Evolutionary conservation across 345 rosid species (phyloP), one percentile per base, ranked within the genome.

Genomic region (Aethionema arabicum): DNA sequence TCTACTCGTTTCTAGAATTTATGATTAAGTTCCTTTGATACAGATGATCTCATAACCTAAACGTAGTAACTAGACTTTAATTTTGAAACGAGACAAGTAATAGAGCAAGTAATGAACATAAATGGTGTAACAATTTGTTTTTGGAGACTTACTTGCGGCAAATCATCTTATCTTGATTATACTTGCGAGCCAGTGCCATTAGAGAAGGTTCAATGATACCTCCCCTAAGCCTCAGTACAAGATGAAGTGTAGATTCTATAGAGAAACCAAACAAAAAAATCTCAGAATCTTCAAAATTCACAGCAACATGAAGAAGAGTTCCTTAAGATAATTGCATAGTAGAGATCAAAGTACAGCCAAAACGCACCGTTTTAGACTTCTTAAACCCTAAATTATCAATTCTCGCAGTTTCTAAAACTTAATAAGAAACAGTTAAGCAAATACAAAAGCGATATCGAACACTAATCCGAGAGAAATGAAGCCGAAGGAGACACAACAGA

Each of bases 161-260:
- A 41, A 86, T 83, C 79, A 77, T 83, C 76, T 86, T 86, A 60
- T 86, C 85, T 77, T 83, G 87, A 62, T 83, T 83, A 58, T 81
- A 83, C 51, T 83, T 86, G 69, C 82, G 76, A 68, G 89, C 93
- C 79, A 81, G 52, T 10, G 86, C 88, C 86, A 85, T 79, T 78
- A 83, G 57, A 10, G 92, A 83, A 6, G 86, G 85, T 78, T 85
- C 88, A 36, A 85, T 85, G 51, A 83, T 83, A 16, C 92, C 88
- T 55, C 92, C 88, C 44, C 92, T 82, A 67, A 85, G 86, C 83
- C 88, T 83, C 61, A 85, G 75, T 56, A 85, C 88, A 65, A 85
- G 76, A 66, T 85, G 92, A 52, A 85, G 69, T 31, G 91, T 85
- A 6, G 88, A 85, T 27, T 83, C 91, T 85, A 75, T 49, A 73